Evolutionary conservation across 441 rosid species (phyloP), one percentile per base, ranked within the genome.

Genomic region (Adansonia grandidieri): DNA sequence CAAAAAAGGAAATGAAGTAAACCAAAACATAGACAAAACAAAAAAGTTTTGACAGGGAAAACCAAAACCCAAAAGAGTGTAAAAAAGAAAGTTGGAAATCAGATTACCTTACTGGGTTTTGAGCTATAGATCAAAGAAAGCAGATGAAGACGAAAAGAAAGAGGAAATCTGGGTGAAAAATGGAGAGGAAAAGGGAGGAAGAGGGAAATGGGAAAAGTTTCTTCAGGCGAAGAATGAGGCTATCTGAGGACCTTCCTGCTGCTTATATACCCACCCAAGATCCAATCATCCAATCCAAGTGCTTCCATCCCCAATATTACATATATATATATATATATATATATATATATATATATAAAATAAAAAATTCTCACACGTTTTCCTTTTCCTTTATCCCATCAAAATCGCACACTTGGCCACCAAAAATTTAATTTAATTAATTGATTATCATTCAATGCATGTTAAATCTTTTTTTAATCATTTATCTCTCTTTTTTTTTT

Each of bases 101-200:
- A 24, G 9, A 69, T 75, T 79, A 86, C 89, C 89, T 81, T 63
- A 17, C 10, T 54, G 80, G 6, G 58, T 47, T 2, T 67, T 40
- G 47, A 65, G 22, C 9, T 79, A 45, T 70, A 28, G 82, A 72
- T 80, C 66, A 77, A 64, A 61, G 54, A 7, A 53, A 73, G 32
- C 42, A 37, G 42, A 37, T 5, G 42, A 37, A 37, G 42, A 37
- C 42, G 42, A 37, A 37, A 37, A 53, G 48, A 56, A 60, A 67
- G 0, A 61, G 66, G 73, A 75, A 32, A 74, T 62, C 40, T 51
- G 79, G 69, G 48, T 64, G 11, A 37, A 37, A 37, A 37, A 37
- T 37, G 42, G 42, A 13, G 11, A 32, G 3, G 69, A 71, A 63
- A 60, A 48, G 68, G 79, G 3, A 78, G 75, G 80, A 75, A 80